Conservation (phyloP, 2,329 filamentous ascomycete species). For the Microthyrium microscopicum region DNA sequence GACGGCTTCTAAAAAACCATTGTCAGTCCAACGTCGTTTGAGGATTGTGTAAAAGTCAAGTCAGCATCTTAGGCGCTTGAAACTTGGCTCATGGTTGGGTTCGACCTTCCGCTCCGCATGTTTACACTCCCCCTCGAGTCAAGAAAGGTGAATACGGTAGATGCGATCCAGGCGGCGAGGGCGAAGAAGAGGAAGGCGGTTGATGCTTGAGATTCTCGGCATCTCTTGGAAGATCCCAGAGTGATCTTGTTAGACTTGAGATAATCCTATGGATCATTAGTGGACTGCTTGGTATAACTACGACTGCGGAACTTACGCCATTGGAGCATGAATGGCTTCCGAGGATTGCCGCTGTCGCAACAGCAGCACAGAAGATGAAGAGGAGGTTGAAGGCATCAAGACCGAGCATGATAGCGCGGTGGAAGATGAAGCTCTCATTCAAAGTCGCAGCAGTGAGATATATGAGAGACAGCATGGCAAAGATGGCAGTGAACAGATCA, state of each 20-base stretch:
- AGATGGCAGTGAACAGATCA: conserved; percentile 52
- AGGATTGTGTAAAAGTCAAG: no score
- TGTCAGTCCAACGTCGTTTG: no score
- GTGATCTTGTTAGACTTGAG: conserved; percentile 39
- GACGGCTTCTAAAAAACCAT: no score
- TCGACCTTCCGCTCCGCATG: conserved; percentile 29
- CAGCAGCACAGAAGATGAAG: conserved; percentile 53
- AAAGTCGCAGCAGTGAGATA: conserved; percentile 43
- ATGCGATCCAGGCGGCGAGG: conserved; percentile 42
- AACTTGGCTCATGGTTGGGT: conserved; percentile 38
- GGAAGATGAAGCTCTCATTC: conserved; percentile 33
- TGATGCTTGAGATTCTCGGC: conserved; percentile 58
- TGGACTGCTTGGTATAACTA: neutral
- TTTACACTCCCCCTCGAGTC: conserved; percentile 31
- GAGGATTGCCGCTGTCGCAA: conserved; percentile 56
- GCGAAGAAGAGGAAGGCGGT: conserved; percentile 69
- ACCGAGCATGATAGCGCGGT: conserved; percentile 34
- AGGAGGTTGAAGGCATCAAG: conserved; percentile 44
- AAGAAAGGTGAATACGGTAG: conserved; percentile 38
- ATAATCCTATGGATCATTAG: conserved; percentile 20
- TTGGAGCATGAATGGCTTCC: conserved; percentile 52
- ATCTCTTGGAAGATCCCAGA: conserved; percentile 50
- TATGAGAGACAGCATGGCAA: conserved; percentile 48
- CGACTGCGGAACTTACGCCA: conserved; percentile 24
- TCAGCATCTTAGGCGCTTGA: no score